Evolutionary conservation across 225 moss, liverwort and hornwort species (phyloP).

Genomic region (Straminergon stramineum): DNA sequence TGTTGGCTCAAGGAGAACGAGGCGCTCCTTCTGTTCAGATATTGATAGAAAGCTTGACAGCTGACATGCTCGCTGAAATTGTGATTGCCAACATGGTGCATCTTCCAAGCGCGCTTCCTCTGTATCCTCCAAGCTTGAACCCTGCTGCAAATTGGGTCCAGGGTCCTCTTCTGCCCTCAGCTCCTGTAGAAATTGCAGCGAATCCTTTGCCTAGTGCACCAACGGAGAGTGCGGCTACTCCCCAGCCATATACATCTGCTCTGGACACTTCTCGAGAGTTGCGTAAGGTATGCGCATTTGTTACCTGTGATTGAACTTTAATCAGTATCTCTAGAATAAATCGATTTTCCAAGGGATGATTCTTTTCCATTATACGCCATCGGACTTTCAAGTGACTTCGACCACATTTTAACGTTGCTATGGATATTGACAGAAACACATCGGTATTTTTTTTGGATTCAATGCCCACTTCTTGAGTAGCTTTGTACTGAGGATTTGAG

Average conservation of each 20-base stretch:
- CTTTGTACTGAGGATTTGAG: neutral
- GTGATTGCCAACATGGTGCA: constrained; percentile 87
- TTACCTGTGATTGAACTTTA: neutral
- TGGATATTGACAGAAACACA: neutral
- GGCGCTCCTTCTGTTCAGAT: constrained; percentile 85
- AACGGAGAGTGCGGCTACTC: constrained; percentile 22
- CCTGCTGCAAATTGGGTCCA: constrained; percentile 27
- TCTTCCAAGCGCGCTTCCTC: constrained; percentile 54
- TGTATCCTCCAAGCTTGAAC: constrained; percentile 23
- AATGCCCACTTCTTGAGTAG: neutral
- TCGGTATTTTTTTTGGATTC: neutral
- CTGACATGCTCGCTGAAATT: constrained; percentile 91
- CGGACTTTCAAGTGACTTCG: neutral
- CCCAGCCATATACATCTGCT: constrained; percentile 27
- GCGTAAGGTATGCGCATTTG: constrained; percentile 53
- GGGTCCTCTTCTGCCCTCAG: constrained; percentile 19
- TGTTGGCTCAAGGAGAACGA: constrained; percentile 90
- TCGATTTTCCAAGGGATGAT: neutral
- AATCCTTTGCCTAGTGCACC: constrained; percentile 7
- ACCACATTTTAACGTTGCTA: neutral
- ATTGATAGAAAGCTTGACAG: constrained; percentile 79
- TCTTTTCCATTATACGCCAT: neutral
- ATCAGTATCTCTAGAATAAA: neutral
- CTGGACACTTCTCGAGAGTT: constrained; percentile 61
- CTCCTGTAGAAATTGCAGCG: constrained; percentile 10